Base-by-base conservation (phyloP, 768 basidiomycete genomes). In the Suillus tomentosus region DNA sequence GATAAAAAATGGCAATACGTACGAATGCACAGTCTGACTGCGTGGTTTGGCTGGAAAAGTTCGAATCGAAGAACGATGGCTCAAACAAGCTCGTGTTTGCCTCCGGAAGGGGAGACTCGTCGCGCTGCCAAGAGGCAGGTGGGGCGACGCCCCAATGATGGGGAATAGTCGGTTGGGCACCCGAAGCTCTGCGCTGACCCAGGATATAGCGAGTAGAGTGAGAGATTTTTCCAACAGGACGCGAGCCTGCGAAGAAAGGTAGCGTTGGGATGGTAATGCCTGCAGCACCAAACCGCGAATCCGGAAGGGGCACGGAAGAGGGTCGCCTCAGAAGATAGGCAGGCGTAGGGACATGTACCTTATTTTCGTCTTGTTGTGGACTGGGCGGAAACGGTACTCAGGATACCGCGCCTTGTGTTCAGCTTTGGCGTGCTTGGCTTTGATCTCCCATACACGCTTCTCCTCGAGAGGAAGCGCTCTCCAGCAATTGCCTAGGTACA, bases 341-440 rank as follows among this genome's bases (percentile, higher is more conserved):
- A 0, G 67, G 65, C 4, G 66, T 68, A 8, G 64, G 66, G 13
- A 43, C 45, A 19, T 66, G 66, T 48, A 64, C 9, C 53, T 68
- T 71, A 0, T 55, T 60, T 54, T 71, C 67, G 51, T 89, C 76
- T 81, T 81, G 72, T 81, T 81, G 71, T 78, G 78, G 1, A 80
- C 80, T 8, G 79, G 79, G 58, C 73, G 71, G 74, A 82, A 84
- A 40, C 80, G 78, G 56, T 83, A 93, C 66, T 90, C 83, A 0
- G 91, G 90, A 72, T 90, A 90, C 64, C 77, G 80, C 47, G 79
- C 79, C 62, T 89, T 85, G 76, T 93, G 91, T 37, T 86, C 87
- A 0, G 86, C 88, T 76, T 91, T 91, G 27, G 87, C 90, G 51
- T 85, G 82, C 71, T 89, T 89, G 0, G 91, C 91, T 61, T 84